These are phyloP conservation scores for Daedaleopsis sinensis DNA, from an alignment of 768 basidiomycete species.

Conservation along the genomic window DNA sequence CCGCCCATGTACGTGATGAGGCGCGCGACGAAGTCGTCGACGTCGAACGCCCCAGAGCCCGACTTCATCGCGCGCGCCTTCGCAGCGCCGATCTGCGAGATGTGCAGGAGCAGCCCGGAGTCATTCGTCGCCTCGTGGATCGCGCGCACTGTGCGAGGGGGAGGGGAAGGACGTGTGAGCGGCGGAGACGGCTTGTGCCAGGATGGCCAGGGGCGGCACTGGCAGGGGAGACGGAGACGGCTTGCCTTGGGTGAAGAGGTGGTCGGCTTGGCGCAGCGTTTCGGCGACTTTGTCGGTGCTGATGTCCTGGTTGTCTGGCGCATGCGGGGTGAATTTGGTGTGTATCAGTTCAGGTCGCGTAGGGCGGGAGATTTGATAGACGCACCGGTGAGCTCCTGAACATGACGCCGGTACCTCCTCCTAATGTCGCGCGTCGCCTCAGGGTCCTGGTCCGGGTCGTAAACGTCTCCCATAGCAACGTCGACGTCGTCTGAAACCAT, in stretches of 20 bases:
- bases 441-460: slow-evolving; percentile 86
- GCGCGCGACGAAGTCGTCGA: slow-evolving; percentile 86
- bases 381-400: slow-evolving; percentile 56
- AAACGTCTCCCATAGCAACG: slow-evolving; percentile 29
- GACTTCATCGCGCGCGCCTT: slow-evolving; percentile 93
- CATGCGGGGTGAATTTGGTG: neutral
- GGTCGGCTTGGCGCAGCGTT: slow-evolving; percentile 60
- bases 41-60: slow-evolving; percentile 86
- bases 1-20: slow-evolving; percentile 80
- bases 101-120: slow-evolving; percentile 75
- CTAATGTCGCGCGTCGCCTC: slow-evolving; percentile 77
- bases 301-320: slow-evolving; percentile 43
- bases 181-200: slow-evolving; percentile 2
- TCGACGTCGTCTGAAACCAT: neutral
- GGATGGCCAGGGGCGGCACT: too few relatives aligned
- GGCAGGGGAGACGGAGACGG: slow-evolving; percentile 15
- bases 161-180: neutral
- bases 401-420: slow-evolving; percentile 70
- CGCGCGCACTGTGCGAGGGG: slow-evolving; percentile 58
- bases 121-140: slow-evolving; percentile 92
- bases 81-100: slow-evolving; percentile 78
- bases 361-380: neutral
- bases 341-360: neutral
- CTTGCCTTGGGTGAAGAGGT: slow-evolving; percentile 64
- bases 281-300: slow-evolving; percentile 57